phyloP scores from a whole-genome alignment of 2,329 filamentous ascomycete genomes.

The Pseudogymnoascus sp. region DNA sequence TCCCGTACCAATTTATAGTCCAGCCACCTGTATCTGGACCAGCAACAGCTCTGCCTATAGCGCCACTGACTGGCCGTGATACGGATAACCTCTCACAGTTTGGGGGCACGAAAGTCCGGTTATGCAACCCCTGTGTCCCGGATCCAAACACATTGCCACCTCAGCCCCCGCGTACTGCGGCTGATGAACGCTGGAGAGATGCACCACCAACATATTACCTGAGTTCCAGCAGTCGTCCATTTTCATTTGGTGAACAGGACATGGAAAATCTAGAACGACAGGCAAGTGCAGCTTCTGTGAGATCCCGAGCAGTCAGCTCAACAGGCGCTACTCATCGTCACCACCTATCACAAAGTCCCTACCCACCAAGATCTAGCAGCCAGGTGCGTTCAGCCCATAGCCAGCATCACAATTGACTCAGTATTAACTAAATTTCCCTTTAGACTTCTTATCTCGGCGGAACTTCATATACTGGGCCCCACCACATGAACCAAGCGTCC shows the following conservation, averaged over 20 bases:
- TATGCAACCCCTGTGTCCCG: slow-evolving; percentile 66
- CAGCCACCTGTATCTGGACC: slow-evolving; percentile 47
- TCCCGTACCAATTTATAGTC: slow-evolving; percentile 88
- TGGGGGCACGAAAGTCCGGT: slow-evolving; percentile 58
- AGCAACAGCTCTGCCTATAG: slow-evolving; percentile 23
- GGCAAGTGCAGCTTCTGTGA: background rate
- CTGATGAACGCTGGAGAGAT: slow-evolving; percentile 3
- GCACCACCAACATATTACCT: slow-evolving; percentile 4
- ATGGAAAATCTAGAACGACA: slow-evolving; percentile 6
- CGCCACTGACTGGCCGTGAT: slow-evolving; percentile 14
- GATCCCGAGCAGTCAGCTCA: background rate
- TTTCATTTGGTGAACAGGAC: slow-evolving; percentile 10
- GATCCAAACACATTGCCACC: slow-evolving; percentile 56
- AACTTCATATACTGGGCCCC: background rate
- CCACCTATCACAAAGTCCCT: background rate
- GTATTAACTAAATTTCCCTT: background rate
- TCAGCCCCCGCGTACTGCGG: slow-evolving; percentile 14
- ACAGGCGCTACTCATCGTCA: background rate
- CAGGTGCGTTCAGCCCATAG: background rate
- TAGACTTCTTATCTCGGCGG: background rate
- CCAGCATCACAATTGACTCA: background rate
- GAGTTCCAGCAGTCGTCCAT: slow-evolving; percentile 10
- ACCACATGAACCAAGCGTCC: background rate
- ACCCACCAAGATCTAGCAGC: background rate
- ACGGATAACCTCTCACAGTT: slow-evolving; percentile 33